A percentile compares a stretch with the other conserved stretches of the same genome.
phyloP scores from a whole-genome alignment of 176 grass and related monocot genomes.

The Olyra latifolia region DNA sequence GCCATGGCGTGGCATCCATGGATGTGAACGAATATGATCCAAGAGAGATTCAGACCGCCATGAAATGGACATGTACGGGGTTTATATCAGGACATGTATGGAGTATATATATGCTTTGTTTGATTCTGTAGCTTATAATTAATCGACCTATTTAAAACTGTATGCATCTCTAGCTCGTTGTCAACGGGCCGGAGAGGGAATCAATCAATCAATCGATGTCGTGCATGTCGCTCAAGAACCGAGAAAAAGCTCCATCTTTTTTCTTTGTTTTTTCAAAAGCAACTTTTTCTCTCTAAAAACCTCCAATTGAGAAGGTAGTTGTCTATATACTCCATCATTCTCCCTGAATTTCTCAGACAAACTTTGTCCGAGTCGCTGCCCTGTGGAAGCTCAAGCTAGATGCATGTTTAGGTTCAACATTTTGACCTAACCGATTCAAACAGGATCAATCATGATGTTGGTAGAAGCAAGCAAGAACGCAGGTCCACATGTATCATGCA shows the following conservation, averaged over 20 bases:
- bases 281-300: neutral
- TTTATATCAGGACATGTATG: too few species aligned
- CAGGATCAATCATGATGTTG: conserved; percentile 16
- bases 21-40: too few species aligned
- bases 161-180: neutral
- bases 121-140: too few species aligned
- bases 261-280: neutral
- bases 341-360: conserved; percentile 2
- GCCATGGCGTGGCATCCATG: too few species aligned
- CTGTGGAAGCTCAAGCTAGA: neutral
- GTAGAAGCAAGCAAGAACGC: neutral
- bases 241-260: neutral
- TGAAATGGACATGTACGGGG: neutral
- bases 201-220: neutral
- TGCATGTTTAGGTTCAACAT: neutral
- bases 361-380: neutral
- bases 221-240: neutral
- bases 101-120: too few species aligned
- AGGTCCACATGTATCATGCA: neutral
- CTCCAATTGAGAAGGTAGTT: neutral
- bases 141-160: too few species aligned
- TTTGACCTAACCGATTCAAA: neutral
- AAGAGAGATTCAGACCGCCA: too few species aligned
- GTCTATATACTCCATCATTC: neutral
- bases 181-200: neutral